Conservation (phyloP, 768 basidiomycete genomes). For the Psilocybe sp. region DNA sequence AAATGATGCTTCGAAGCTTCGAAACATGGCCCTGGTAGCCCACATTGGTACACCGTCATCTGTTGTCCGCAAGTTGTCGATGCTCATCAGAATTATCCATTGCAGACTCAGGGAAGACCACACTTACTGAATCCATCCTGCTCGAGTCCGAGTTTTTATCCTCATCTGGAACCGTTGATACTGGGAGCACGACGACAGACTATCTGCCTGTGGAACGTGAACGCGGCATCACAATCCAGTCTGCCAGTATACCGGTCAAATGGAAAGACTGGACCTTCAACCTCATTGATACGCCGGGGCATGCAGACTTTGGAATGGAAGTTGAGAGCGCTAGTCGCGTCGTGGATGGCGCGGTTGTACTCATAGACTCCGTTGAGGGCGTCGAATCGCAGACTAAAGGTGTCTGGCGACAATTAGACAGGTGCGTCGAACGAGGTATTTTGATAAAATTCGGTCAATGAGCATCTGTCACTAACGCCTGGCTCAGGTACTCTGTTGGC, state of each 20-base stretch:
- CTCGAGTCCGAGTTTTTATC: conserved; percentile 71
- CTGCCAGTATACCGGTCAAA: conserved; percentile 84
- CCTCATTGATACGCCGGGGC: conserved; percentile 87
- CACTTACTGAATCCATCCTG: conserved; percentile 84
- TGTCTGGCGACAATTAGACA: conserved; percentile 84
- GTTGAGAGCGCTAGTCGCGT: conserved; percentile 91
- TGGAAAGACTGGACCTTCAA: conserved; percentile 88
- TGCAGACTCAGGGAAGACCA: conserved; percentile 86
- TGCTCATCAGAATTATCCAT: not conserved
- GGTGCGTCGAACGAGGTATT: conserved; percentile 48
- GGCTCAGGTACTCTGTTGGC: conserved; percentile 68
- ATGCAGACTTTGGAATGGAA: conserved; percentile 97
- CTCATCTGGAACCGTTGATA: conserved; percentile 79
- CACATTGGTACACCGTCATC: conserved; percentile 68
- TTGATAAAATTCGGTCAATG: conserved; percentile 13
- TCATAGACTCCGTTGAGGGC: conserved; percentile 89
- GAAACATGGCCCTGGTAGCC: conserved; percentile 87
- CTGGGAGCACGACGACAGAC: conserved; percentile 88
- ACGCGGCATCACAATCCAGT: conserved; percentile 89
- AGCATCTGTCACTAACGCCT: not conserved
- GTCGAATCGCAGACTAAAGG: conserved; percentile 89
- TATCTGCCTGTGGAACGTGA: conserved; percentile 88
- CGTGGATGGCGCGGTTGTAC: conserved; percentile 83
- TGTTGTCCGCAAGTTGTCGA: not conserved
- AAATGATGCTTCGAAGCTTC: conserved; percentile 43